Percentiles rank a stretch among this genome's conserved stretches.
Conservation (phyloP, 495 filamentous ascomycete genomes). For the Xylaria grammica region DNA sequence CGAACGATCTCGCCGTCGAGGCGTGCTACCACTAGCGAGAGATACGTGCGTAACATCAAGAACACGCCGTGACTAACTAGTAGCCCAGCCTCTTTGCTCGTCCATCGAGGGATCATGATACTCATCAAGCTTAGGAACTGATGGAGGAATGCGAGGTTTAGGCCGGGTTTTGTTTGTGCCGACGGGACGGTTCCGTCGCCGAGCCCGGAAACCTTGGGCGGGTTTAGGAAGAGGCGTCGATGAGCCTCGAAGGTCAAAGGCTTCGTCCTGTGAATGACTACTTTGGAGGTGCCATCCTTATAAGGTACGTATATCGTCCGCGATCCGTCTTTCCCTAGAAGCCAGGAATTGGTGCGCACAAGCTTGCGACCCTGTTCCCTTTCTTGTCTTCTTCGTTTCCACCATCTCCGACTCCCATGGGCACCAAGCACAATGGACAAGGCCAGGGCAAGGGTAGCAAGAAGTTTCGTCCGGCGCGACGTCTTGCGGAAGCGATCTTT, state of each 20-base stretch:
- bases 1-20: slow-evolving; percentile 96
- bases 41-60: slow-evolving; percentile 88
- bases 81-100: slow-evolving; percentile 90
- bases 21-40: slow-evolving; percentile 89
- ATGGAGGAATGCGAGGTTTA: slow-evolving; percentile 98
- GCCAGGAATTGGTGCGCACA: slow-evolving; percentile 87
- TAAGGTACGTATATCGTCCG: slow-evolving; percentile 95
- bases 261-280: slow-evolving; percentile 92
- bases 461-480: slow-evolving; percentile 69
- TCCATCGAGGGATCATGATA: slow-evolving; percentile 97
- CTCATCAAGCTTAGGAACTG: slow-evolving; percentile 94
- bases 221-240: slow-evolving; percentile 88
- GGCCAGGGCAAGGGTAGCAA: slow-evolving; percentile 74
- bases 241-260: slow-evolving; percentile 95
- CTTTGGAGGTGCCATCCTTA: slow-evolving; percentile 82
- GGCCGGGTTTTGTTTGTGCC: slow-evolving; percentile 85
- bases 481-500: slow-evolving; percentile 64
- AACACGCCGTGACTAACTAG: slow-evolving; percentile 87
- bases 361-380: slow-evolving; percentile 78
- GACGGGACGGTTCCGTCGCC: slow-evolving; percentile 84
- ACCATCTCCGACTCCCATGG: slow-evolving; percentile 77
- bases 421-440: slow-evolving; percentile 76
- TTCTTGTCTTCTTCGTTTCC: slow-evolving; percentile 71
- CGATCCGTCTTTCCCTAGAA: slow-evolving; percentile 91
- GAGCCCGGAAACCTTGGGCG: slow-evolving; percentile 76